These are phyloP conservation scores for Monosporascus sp. DNA, from an alignment of 2,329 filamentous ascomycete genomes.

Conservation along the genomic window DNA sequence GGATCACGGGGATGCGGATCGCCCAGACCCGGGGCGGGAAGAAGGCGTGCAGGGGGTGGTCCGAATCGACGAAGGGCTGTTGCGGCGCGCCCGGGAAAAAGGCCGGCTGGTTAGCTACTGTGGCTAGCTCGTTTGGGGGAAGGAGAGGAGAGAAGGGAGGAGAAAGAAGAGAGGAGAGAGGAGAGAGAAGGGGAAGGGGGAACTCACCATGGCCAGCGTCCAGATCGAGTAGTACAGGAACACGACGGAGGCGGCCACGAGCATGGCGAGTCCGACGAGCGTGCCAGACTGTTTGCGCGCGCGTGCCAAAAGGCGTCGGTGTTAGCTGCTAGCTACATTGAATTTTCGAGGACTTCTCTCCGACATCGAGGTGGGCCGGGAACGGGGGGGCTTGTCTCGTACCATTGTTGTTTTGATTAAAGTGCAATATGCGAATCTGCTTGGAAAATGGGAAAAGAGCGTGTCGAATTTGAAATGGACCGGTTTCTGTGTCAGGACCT, in stretches of 20 bases:
- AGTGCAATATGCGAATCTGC: not conserved
- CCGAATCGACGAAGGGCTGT: constrained; percentile 94
- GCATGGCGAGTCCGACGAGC: constrained; percentile 64
- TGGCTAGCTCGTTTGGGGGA: constrained; percentile 3
- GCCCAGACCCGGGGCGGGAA: constrained; percentile 98
- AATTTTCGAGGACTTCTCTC: not conserved
- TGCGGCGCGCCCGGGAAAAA: too few relatives aligned
- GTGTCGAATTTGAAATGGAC: not conserved
- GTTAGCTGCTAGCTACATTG: not conserved
- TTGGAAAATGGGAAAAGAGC: too few relatives aligned
- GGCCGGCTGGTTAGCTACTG: constrained; percentile 4
- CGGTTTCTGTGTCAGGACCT: too few relatives aligned
- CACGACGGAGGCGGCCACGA: constrained; percentile 59
- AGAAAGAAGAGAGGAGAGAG: constrained; percentile 1
- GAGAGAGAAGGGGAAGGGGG: not conserved
- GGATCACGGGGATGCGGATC: constrained; percentile 95
- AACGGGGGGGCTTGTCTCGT: not conserved
- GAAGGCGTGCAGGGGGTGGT: constrained; percentile 87
- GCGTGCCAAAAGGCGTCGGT: not conserved
- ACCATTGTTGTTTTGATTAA: not conserved
- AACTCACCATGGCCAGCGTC: constrained; percentile 88
- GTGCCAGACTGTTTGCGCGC: constrained; percentile 72
- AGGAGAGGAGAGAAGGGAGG: constrained; percentile 6
- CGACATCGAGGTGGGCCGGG: not conserved
- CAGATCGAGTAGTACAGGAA: constrained; percentile 92